These are phyloP conservation scores for Neurospora crassa DNA, from an alignment of 2,329 filamentous ascomycete genomes.

Conservation along the genomic window DNA sequence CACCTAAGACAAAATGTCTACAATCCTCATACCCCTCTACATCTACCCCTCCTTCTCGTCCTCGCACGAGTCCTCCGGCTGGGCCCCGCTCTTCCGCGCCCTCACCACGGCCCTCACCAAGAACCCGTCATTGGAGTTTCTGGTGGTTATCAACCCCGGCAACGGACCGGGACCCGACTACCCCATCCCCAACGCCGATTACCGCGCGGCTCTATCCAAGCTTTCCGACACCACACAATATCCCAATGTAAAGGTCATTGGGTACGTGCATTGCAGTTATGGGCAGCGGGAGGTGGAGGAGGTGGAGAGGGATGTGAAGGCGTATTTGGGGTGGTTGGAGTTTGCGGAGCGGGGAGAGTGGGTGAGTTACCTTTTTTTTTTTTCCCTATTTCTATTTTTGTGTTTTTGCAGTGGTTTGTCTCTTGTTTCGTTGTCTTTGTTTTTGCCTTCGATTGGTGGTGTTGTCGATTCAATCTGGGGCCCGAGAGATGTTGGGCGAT, in stretches of 20 bases:
- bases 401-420: neutral
- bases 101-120: conserved; percentile 2
- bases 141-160: conserved; percentile 23
- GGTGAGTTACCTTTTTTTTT: neutral
- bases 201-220: conserved; percentile 16
- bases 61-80: conserved; percentile 12
- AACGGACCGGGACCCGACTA: conserved; percentile 21
- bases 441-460: neutral
- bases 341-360: neutral
- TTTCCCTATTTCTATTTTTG: neutral
- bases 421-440: neutral
- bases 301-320: conserved; percentile 29
- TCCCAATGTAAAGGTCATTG: conserved; percentile 21
- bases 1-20: neutral
- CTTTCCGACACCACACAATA: conserved; percentile 8
- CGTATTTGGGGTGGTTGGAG: conserved; percentile 28
- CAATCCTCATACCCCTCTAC: conserved; percentile 23
- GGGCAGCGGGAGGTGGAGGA: conserved; percentile 15
- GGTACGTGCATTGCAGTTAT: conserved; percentile 24
- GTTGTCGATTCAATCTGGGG: neutral
- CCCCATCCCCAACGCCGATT: conserved; percentile 21
- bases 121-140: conserved; percentile 19
- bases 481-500: neutral
- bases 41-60: conserved; percentile 20
- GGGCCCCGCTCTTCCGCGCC: conserved; percentile 21